Conservation (phyloP, 768 basidiomycete species). For the Rhodotorula graminis region DNA sequence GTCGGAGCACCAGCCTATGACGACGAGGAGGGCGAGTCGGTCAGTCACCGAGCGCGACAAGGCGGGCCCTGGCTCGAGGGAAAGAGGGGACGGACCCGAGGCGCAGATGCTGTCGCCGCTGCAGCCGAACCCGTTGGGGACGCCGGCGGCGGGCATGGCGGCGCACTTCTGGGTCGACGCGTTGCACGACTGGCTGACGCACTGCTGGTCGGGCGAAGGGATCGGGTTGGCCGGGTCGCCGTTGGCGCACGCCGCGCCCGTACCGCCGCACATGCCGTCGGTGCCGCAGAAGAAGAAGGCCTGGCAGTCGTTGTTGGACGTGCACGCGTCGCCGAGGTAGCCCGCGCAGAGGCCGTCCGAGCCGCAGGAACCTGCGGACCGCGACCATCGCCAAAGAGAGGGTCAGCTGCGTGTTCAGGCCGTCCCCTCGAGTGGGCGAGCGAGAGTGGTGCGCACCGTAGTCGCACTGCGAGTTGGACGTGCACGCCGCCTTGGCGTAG, state of each 20-base stretch:
- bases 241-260: constrained; percentile 35
- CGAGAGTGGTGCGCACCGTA: constrained; percentile 25
- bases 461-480: constrained; percentile 34
- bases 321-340: constrained; percentile 35
- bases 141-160: constrained; percentile 17
- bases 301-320: constrained; percentile 30
- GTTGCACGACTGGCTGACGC: constrained; percentile 35
- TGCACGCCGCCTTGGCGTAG: constrained; percentile 34
- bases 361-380: constrained; percentile 35
- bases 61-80: too few species aligned
- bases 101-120: constrained; percentile 32
- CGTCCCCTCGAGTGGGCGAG: neutral
- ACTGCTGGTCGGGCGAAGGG: constrained; percentile 35
- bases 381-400: too few species aligned
- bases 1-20: constrained; percentile 14
- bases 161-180: constrained; percentile 16
- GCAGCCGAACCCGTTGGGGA: constrained; percentile 37
- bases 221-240: constrained; percentile 25
- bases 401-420: too few species aligned
- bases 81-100: constrained; percentile 10
- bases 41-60: too few species aligned
- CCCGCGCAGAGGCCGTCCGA: constrained; percentile 22
- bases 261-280: constrained; percentile 35
- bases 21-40: neutral
- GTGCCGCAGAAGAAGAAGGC: constrained; percentile 42